Conservation (phyloP, 2,329 filamentous ascomycete genomes). For the Emergomyces orientalis region DNA sequence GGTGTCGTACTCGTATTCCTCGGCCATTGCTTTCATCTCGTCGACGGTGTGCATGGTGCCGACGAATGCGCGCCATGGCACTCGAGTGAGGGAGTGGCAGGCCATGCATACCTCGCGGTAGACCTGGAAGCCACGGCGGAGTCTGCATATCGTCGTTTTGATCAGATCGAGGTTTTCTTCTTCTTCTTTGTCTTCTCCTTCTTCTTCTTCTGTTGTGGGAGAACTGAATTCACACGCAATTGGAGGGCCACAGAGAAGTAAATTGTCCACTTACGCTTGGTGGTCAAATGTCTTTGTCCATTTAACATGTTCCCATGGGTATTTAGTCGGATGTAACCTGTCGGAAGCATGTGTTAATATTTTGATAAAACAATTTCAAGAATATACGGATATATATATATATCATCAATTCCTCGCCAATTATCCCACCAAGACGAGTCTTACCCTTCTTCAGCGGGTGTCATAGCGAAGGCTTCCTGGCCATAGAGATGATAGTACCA, state of each 20-base stretch:
- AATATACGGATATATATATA: not conserved
- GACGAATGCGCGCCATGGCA: slow-evolving; percentile 88
- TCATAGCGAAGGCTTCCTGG: slow-evolving; percentile 75
- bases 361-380: not conserved
- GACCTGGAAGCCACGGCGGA: slow-evolving; percentile 98
- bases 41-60: slow-evolving; percentile 90
- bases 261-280: slow-evolving; percentile 62
- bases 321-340: slow-evolving; percentile 83
- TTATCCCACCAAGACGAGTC: slow-evolving; percentile 38
- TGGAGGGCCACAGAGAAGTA: not conserved
- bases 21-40: slow-evolving; percentile 92
- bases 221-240: not conserved
- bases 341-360: slow-evolving; percentile 15
- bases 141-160: slow-evolving; percentile 46
- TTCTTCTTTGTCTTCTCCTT: slow-evolving; percentile 7
- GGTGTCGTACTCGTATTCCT: slow-evolving; percentile 97
- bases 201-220: slow-evolving; percentile 10
- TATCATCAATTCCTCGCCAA: not conserved
- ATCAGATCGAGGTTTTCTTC: slow-evolving; percentile 8
- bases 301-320: slow-evolving; percentile 92
- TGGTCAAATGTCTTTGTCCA: slow-evolving; percentile 96
- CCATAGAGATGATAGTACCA: slow-evolving; percentile 99
- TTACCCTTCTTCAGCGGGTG: slow-evolving; percentile 96
- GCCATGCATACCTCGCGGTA: slow-evolving; percentile 97
- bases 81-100: slow-evolving; percentile 91